Percentiles rank a stretch among this genome's conserved stretches.
These are phyloP conservation scores for Lignosus rhinocerotis DNA, from an alignment of 1,284 basidiomycete species.

Conservation along the genomic window DNA sequence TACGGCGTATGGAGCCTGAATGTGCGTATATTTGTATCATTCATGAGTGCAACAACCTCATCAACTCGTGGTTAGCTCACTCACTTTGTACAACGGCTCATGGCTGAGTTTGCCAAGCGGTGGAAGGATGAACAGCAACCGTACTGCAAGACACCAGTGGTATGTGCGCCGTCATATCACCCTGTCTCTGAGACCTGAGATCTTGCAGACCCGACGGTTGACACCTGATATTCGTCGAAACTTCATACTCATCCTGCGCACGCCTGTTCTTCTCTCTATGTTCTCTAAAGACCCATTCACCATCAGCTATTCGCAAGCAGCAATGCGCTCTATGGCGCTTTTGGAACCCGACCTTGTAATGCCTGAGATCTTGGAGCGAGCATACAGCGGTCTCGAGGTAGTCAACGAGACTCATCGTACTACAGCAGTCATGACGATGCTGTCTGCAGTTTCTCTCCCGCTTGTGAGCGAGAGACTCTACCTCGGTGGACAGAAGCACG, in stretches of 20 bases:
- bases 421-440: conserved; percentile 85
- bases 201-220: conserved; percentile 64
- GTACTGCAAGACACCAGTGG: conserved; percentile 81
- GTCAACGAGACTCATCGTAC: conserved; percentile 96
- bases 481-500: conserved; percentile 85
- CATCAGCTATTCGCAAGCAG: conserved; percentile 68
- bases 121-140: conserved; percentile 82
- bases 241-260: conserved; percentile 83
- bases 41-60: not conserved
- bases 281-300: conserved; percentile 86
- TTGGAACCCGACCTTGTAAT: conserved; percentile 89
- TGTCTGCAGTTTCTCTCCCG: conserved; percentile 81
- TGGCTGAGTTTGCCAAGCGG: conserved; percentile 80
- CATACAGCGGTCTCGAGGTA: conserved; percentile 88
- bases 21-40: conserved; percentile 38
- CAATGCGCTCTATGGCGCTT: conserved; percentile 73
- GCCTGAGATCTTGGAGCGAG: conserved; percentile 91
- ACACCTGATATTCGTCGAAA: conserved; percentile 82
- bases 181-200: not conserved
- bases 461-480: conserved; percentile 80
- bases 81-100: conserved; percentile 77
- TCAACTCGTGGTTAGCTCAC: conserved; percentile 49
- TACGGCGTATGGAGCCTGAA: conserved; percentile 68
- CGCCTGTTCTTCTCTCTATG: conserved; percentile 91
- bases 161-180: conserved; percentile 30